These are phyloP conservation scores for Lasiosphaeris hirsuta DNA, from an alignment of 495 filamentous ascomycete genomes.

Conservation along the genomic window DNA sequence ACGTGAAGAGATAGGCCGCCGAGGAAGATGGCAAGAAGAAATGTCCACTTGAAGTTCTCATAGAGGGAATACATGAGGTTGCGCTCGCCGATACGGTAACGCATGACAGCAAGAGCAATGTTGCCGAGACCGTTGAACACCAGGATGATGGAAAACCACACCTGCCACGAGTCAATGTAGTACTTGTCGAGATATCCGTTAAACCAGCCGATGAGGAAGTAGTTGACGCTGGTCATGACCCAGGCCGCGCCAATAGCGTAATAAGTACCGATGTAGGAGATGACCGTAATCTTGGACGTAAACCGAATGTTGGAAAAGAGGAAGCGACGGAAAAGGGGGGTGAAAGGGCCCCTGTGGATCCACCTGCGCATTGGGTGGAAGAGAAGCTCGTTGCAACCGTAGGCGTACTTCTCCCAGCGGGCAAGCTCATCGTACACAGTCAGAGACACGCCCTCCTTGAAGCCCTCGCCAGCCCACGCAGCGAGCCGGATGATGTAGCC, in stretches of 20 bases:
- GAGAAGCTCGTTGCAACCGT: constrained; percentile 80
- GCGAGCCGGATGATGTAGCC: constrained; percentile 74
- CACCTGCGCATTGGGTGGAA: constrained; percentile 70
- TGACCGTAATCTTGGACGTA: constrained; percentile 74
- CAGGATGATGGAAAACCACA: constrained; percentile 70
- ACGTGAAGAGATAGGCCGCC: constrained; percentile 69
- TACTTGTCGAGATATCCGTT: constrained; percentile 71
- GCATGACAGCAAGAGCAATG: constrained; percentile 61
- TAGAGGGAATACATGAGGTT: constrained; percentile 52
- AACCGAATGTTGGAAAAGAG: constrained; percentile 69
- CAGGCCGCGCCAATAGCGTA: constrained; percentile 78
- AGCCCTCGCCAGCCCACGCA: constrained; percentile 69
- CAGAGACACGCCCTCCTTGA: constrained; percentile 81
- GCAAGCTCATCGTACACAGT: constrained; percentile 83
- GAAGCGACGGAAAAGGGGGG: constrained; percentile 68
- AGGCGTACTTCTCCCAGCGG: constrained; percentile 84
- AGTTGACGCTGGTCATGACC: constrained; percentile 74
- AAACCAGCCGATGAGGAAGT: constrained; percentile 75
- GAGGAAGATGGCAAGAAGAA: constrained; percentile 65
- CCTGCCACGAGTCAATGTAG: constrained; percentile 73
- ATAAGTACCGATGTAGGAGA: constrained; percentile 85
- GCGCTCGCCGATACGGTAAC: constrained; percentile 62
- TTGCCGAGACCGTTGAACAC: constrained; percentile 70
- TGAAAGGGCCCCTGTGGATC: constrained; percentile 66
- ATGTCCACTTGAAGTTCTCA: constrained; percentile 72